Conservation (phyloP, 192 early-diverging fungal genomes). For the Funneliformis mosseae region DNA sequence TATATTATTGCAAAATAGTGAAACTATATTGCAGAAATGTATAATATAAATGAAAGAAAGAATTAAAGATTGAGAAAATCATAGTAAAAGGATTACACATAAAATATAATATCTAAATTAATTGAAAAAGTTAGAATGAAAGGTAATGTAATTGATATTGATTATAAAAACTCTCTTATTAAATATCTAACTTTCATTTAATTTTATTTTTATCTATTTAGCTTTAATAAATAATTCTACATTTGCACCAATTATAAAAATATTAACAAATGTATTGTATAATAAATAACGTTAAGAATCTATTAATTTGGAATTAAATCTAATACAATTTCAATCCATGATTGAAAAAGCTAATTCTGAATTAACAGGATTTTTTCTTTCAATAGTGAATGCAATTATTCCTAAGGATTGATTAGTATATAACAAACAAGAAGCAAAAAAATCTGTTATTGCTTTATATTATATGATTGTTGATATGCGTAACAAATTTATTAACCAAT, state of each 20-base stretch:
- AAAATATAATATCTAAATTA: no score
- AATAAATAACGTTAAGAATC: no score
- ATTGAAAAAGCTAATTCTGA: no score
- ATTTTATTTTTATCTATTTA: constrained; percentile 6
- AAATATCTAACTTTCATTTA: neutral
- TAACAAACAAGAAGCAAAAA: no score
- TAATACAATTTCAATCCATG: no score
- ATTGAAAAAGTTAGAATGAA: no score
- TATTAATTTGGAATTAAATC: no score
- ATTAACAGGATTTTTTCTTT: no score
- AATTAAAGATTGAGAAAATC: neutral
- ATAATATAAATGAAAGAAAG: neutral
- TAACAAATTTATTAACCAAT: constrained; percentile 16
- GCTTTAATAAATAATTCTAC: neutral
- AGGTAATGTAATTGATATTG: neutral
- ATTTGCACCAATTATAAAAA: neutral
- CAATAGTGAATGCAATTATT: no score
- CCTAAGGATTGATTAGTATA: no score
- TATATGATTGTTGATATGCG: neutral
- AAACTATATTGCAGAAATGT: neutral
- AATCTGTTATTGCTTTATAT: neutral
- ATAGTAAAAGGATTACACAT: no score
- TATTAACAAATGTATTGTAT: neutral
- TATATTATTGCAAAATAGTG: constrained; percentile 6
- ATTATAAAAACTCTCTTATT: neutral